These are phyloP conservation scores for Camellia sinensis DNA, from an alignment of 148 eudicot genomes.

Conservation along the genomic window DNA sequence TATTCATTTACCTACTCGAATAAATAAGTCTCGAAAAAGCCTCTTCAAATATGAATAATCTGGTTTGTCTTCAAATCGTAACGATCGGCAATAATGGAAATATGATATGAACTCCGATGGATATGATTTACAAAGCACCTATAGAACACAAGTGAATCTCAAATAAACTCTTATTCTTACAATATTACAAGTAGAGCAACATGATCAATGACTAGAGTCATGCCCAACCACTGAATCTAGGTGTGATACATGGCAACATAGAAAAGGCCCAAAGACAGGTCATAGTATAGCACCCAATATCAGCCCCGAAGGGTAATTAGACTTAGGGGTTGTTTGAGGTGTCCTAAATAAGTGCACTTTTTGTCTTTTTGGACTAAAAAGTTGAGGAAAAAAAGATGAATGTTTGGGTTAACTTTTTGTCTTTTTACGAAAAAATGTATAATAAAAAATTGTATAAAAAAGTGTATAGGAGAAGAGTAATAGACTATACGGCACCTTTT, in stretches of 20 bases:
- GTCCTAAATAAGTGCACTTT: no score
- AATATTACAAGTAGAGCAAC: background rate
- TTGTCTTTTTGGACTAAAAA: no score
- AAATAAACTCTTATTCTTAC: background rate
- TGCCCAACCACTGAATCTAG: background rate
- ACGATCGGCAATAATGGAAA: conserved; percentile 86
- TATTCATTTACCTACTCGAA: conserved; percentile 70
- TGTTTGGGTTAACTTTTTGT: no score
- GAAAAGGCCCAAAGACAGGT: background rate
- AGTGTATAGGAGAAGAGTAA: no score
- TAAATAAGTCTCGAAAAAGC: conserved; percentile 91
- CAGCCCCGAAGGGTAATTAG: background rate
- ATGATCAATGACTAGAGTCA: background rate
- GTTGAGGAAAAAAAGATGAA: no score
- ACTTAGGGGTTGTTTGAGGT: background rate
- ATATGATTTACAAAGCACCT: conserved; percentile 90
- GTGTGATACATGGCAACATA: background rate
- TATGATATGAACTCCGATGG: conserved; percentile 95
- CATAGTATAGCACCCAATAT: background rate
- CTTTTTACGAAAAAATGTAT: no score
- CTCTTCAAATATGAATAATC: conserved; percentile 91
- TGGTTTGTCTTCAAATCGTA: conserved; percentile 96
- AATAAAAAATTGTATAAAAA: no score
- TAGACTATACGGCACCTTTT: no score
- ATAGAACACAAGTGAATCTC: conserved; percentile 17